These are phyloP conservation scores for Clavariopsis aquatica DNA, from an alignment of 495 filamentous ascomycete genomes.

Conservation along the genomic window DNA sequence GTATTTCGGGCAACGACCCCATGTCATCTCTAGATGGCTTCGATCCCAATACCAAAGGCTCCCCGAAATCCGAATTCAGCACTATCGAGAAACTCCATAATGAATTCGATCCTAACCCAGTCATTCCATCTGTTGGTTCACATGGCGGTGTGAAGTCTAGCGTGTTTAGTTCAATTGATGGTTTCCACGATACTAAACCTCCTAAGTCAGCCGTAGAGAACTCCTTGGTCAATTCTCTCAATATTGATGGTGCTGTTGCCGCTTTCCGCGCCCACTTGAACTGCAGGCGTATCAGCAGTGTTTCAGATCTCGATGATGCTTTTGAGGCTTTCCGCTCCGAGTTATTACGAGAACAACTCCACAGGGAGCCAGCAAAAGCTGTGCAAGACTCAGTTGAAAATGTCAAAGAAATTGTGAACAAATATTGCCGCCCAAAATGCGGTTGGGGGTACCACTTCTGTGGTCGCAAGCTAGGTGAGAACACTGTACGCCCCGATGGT, in stretches of 20 bases:
- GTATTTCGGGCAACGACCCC: too few relatives aligned
- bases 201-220: not conserved
- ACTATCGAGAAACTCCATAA: not conserved
- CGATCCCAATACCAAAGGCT: not conserved
- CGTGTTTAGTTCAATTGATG: not conserved
- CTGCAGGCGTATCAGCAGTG: not conserved
- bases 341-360: not conserved
- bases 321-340: not conserved
- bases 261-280: not conserved
- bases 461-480: not conserved
- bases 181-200: not conserved
- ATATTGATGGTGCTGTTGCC: not conserved
- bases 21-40: not conserved
- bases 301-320: not conserved
- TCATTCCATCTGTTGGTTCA: not conserved
- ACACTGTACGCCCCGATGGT: not conserved
- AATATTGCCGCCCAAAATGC: too few relatives aligned
- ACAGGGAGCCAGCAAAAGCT: too few relatives aligned
- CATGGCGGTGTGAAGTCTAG: not conserved
- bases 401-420: not conserved
- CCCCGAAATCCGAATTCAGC: not conserved
- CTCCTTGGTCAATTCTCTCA: not conserved
- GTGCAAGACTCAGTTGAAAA: too few relatives aligned
- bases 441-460: not conserved
- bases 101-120: not conserved